Conservation (phyloP, 345 rosid genomes). For the Tarenaya hassleriana region DNA sequence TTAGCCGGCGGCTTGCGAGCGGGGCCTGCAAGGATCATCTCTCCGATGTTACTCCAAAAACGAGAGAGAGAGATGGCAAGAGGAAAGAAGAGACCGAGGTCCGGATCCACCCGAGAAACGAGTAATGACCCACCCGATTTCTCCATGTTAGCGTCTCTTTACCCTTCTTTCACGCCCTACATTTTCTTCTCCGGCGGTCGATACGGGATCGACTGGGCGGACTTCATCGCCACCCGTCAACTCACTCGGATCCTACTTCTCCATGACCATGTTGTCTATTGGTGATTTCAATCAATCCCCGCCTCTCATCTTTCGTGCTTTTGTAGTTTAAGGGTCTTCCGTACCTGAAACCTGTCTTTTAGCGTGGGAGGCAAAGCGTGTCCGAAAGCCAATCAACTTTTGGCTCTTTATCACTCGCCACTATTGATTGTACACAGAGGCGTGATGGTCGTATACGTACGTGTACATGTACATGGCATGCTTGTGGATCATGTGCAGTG, state of each 20-base stretch:
- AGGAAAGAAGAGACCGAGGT: constrained; percentile 48
- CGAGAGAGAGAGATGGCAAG: constrained; percentile 23
- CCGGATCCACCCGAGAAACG: constrained; percentile 53
- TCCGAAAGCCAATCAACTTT: constrained; percentile 39
- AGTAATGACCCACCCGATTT: constrained; percentile 78
- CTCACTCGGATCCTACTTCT: constrained; percentile 77
- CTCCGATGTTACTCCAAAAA: no score
- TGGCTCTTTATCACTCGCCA: background rate
- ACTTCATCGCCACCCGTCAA: constrained; percentile 77
- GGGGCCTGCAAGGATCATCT: no score
- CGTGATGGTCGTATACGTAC: no score
- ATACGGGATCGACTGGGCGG: constrained; percentile 82
- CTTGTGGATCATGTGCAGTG: no score
- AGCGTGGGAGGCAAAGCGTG: constrained; percentile 37
- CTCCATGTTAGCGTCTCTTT: constrained; percentile 55
- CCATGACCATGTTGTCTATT: constrained; percentile 57
- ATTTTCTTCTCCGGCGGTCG: constrained; percentile 56
- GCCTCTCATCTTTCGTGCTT: background rate
- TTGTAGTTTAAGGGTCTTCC: no score
- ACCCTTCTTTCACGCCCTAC: constrained; percentile 64
- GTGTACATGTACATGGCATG: no score
- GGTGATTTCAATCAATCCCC: constrained; percentile 38
- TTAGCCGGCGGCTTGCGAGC: no score
- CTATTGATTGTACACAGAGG: no score
- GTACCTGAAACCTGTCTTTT: no score